These are phyloP conservation scores for Penicillium roqueforti DNA, from an alignment of 495 filamentous ascomycete species.

Conservation along the genomic window DNA sequence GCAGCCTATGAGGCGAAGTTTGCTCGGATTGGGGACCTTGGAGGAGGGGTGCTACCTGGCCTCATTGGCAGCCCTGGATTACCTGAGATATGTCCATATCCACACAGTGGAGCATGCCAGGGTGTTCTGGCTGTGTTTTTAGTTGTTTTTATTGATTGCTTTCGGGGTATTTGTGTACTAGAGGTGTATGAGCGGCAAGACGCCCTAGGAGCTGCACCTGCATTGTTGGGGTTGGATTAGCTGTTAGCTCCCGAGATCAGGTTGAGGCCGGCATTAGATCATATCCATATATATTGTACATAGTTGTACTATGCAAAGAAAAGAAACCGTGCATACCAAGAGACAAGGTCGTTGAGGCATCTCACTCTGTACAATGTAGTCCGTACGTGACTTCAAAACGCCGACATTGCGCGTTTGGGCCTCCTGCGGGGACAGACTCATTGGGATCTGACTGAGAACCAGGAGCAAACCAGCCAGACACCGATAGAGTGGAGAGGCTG, in stretches of 20 bases:
- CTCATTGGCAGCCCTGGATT: conserved; percentile 21
- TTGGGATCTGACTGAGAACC: background rate
- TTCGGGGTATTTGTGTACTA: background rate
- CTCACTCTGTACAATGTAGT: background rate
- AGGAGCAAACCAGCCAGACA: conserved; percentile 1
- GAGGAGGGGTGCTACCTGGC: conserved; percentile 19
- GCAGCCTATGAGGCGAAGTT: conserved; percentile 22
- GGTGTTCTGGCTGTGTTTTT: conserved; percentile 7
- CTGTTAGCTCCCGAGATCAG: background rate
- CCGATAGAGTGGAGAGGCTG: conserved; percentile 20
- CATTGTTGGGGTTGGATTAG: background rate
- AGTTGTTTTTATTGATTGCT: too few species aligned
- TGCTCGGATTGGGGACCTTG: conserved; percentile 25
- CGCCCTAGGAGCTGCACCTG: background rate
- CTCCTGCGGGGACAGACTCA: conserved; percentile 2
- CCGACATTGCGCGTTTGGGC: conserved; percentile 3
- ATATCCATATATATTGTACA: background rate
- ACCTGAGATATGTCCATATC: conserved; percentile 8
- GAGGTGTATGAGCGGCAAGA: conserved; percentile 10
- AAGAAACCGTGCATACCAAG: background rate
- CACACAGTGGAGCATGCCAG: background rate
- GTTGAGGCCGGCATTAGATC: background rate
- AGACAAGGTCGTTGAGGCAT: conserved; percentile 5
- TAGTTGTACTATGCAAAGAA: background rate
- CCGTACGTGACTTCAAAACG: background rate